Conservation (phyloP, 2,329 filamentous ascomycete species). For the Calcarisporium arbuscula region DNA sequence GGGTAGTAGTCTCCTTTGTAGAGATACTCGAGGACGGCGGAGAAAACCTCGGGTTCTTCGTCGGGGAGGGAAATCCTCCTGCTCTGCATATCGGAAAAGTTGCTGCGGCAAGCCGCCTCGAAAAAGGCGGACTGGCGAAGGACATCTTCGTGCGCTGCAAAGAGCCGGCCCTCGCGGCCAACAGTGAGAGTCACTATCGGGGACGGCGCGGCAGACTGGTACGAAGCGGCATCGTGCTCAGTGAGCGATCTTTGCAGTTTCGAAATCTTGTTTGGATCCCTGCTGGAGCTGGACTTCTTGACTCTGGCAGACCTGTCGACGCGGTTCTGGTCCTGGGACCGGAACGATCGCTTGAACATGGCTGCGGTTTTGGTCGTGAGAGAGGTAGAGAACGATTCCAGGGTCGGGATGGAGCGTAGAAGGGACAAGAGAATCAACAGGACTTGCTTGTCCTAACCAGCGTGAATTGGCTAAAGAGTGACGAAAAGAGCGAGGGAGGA, state of each 20-base stretch:
- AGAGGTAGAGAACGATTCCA: slow-evolving; percentile 20
- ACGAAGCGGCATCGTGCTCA: slow-evolving; percentile 35
- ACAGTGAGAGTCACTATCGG: slow-evolving; percentile 85
- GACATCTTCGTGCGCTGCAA: slow-evolving; percentile 92
- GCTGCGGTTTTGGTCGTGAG: slow-evolving; percentile 25
- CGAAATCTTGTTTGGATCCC: slow-evolving; percentile 71
- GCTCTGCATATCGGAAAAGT: slow-evolving; percentile 69
- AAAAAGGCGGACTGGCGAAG: slow-evolving; percentile 83
- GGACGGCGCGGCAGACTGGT: slow-evolving; percentile 34
- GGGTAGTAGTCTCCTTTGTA: slow-evolving; percentile 97
- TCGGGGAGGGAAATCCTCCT: slow-evolving; percentile 68
- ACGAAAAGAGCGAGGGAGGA: slow-evolving; percentile 45
- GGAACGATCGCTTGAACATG: slow-evolving; percentile 94
- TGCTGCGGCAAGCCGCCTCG: slow-evolving; percentile 61
- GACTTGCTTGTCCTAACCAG: not conserved
- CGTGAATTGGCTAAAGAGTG: slow-evolving; percentile 38
- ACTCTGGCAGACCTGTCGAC: slow-evolving; percentile 83
- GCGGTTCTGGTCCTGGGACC: slow-evolving; percentile 64
- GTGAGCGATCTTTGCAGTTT: slow-evolving; percentile 83
- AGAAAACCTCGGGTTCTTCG: slow-evolving; percentile 88
- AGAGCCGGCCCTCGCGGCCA: slow-evolving; percentile 78
- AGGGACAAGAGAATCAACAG: slow-evolving; percentile 7
- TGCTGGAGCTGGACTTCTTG: slow-evolving; percentile 52
- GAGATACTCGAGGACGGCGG: slow-evolving; percentile 88
- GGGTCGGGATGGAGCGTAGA: slow-evolving; percentile 13